These are phyloP conservation scores for Colletotrichum trifolii DNA, from an alignment of 2,329 filamentous ascomycete species.

Conservation along the genomic window DNA sequence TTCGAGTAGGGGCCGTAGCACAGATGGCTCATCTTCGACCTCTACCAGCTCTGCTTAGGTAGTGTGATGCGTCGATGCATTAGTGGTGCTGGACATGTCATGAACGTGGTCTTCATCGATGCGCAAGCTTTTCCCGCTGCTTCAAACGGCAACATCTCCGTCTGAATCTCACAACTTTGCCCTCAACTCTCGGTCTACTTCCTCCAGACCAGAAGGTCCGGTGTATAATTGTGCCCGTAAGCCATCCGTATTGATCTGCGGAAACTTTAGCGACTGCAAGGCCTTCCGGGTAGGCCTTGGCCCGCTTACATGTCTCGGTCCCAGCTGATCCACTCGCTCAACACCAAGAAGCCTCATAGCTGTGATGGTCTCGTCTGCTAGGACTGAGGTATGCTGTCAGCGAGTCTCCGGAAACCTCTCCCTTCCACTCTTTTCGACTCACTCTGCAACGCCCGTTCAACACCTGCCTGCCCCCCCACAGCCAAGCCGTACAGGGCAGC, in stretches of 20 bases:
- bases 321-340: constrained; percentile 39
- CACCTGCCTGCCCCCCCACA: constrained; percentile 63
- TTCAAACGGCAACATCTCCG: too few species aligned
- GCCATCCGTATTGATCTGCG: constrained; percentile 36
- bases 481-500: constrained; percentile 63
- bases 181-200: constrained; percentile 33
- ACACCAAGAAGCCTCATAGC: constrained; percentile 43
- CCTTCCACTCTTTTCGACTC: constrained; percentile 42
- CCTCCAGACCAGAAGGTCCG: constrained; percentile 39
- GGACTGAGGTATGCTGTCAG: constrained; percentile 35
- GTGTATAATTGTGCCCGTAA: constrained; percentile 36
- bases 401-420: background rate
- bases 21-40: too few species aligned
- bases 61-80: too few species aligned
- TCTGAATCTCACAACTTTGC: constrained; percentile 1
- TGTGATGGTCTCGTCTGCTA: constrained; percentile 42
- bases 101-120: too few species aligned
- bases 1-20: too few species aligned
- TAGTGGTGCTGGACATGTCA: too few species aligned
- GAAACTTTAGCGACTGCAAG: background rate
- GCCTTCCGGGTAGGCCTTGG: background rate
- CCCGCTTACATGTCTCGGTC: constrained; percentile 39
- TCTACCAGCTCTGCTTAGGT: too few species aligned
- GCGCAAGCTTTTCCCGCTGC: too few species aligned
- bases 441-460: constrained; percentile 66